Percentiles rank a stretch among this genome's conserved stretches.
Evolutionary conservation across 2,329 filamentous ascomycete genomes (phyloP).

Genomic region (Trichoderma koningiopsis): DNA sequence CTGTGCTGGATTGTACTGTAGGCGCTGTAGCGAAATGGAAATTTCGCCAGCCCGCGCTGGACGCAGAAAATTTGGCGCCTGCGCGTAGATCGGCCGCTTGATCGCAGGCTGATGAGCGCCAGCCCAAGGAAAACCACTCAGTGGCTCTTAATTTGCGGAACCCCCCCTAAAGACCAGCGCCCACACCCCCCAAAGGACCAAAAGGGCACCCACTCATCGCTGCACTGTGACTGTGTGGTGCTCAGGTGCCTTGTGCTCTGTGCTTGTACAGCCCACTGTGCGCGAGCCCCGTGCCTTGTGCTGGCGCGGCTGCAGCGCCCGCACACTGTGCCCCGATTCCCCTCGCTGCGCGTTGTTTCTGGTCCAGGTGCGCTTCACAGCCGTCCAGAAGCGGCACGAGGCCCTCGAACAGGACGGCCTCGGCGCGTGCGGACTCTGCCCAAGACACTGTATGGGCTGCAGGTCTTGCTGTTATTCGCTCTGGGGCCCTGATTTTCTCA

Average conservation of each 20-base stretch:
- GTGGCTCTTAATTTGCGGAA: slow-evolving; percentile 16
- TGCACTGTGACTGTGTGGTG: neutral
- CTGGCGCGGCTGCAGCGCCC: neutral
- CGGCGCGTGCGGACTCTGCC: neutral
- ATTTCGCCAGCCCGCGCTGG: neutral
- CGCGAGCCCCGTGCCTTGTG: neutral
- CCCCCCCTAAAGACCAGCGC: slow-evolving; percentile 1
- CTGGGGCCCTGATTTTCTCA: slow-evolving; percentile 3
- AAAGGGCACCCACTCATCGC: neutral
- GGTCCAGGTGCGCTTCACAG: neutral
- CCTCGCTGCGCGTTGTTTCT: neutral
- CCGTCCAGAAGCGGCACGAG: slow-evolving; percentile 7
- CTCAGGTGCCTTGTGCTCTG: slow-evolving; percentile 18
- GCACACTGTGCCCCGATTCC: slow-evolving; percentile 2
- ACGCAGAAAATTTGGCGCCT: neutral
- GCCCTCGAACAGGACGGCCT: neutral
- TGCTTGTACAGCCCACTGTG: slow-evolving; percentile 6
- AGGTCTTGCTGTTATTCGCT: neutral
- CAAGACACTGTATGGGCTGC: neutral
- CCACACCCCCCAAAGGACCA: neutral
- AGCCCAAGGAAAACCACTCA: slow-evolving; percentile 23
- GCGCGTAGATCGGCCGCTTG: neutral
- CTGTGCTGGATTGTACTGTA: neutral
- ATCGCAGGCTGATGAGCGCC: neutral
- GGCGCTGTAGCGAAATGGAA: neutral